A percentile compares a stretch with the other conserved stretches of the same genome.
Conservation (phyloP, 192 early-diverging fungal species). For the Entomortierella lignicola region DNA sequence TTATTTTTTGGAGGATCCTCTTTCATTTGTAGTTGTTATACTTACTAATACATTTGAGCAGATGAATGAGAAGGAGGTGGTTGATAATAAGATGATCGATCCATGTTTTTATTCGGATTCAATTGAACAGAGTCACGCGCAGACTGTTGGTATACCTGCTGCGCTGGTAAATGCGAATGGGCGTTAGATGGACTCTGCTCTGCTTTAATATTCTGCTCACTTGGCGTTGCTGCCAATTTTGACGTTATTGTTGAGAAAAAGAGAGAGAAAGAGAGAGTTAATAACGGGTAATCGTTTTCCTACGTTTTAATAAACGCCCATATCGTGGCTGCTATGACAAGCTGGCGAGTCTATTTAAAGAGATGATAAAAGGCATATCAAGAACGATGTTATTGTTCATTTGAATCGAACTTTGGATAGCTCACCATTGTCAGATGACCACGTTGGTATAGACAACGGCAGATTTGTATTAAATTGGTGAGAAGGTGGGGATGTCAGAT, state of each 20-base stretch:
- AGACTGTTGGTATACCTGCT: conserved; percentile 12
- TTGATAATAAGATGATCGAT: conserved; percentile 26
- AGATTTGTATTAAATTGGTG: conserved; percentile 11
- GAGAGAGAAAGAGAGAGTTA: background rate
- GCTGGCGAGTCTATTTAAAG: no score
- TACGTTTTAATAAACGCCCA: no score
- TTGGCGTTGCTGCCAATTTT: conserved; percentile 8
- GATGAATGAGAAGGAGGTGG: conserved; percentile 11
- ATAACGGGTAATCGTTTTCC: background rate
- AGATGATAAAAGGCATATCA: no score
- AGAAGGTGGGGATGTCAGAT: conserved; percentile 5
- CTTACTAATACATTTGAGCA: conserved; percentile 22
- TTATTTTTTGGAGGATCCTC: no score
- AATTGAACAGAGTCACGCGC: conserved; percentile 23
- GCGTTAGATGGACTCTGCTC: conserved; percentile 13
- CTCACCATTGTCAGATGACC: conserved; percentile 29
- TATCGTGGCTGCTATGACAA: no score
- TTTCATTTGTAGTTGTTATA: background rate
- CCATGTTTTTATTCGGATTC: conserved; percentile 11
- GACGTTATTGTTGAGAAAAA: background rate
- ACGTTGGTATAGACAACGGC: conserved; percentile 20
- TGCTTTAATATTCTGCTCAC: conserved; percentile 31
- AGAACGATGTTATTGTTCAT: background rate
- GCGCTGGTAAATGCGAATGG: conserved; percentile 4
- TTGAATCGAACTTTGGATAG: background rate